A percentile compares a stretch with the other conserved stretches of the same genome.
Evolutionary conservation across 371 early-diverging fungal genomes (phyloP).

Genomic region (Mortierella polycephala): DNA sequence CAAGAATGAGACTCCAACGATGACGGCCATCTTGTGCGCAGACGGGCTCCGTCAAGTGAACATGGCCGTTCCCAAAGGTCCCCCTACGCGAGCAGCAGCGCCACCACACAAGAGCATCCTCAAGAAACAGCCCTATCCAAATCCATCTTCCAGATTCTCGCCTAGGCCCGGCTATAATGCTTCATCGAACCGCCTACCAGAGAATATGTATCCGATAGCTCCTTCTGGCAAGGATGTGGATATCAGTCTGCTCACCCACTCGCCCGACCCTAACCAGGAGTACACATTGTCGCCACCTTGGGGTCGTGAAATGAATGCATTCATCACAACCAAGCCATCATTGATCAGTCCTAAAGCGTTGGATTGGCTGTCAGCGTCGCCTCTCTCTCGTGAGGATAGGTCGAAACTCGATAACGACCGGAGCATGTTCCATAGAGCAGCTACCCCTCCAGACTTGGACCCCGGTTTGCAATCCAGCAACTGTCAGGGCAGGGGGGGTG

Average conservation of each 20-base stretch:
- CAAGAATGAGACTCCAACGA: not conserved
- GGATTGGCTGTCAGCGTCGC: not conserved
- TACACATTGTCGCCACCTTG: not conserved
- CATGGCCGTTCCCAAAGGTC: slow-evolving; percentile 14
- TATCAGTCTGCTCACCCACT: slow-evolving; percentile 10
- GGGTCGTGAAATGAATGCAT: not conserved
- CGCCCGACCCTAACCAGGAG: slow-evolving; percentile 9
- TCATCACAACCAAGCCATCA: not conserved
- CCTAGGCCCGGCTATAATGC: not conserved
- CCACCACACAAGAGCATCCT: slow-evolving; percentile 17
- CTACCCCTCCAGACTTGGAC: slow-evolving; percentile 21
- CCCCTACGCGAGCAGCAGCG: not conserved
- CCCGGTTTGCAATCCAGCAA: slow-evolving; percentile 38
- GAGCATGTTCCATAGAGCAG: slow-evolving; percentile 13
- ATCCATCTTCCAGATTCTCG: not conserved
- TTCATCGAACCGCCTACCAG: not conserved
- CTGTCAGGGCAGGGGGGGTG: slow-evolving; percentile 17
- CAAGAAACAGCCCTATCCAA: slow-evolving; percentile 15
- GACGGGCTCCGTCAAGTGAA: slow-evolving; percentile 14
- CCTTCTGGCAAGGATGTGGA: slow-evolving; percentile 2
- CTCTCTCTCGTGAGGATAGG: not conserved
- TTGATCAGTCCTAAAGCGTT: not conserved
- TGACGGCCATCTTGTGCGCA: slow-evolving; percentile 16
- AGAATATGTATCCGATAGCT: not conserved
- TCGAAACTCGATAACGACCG: not conserved